These are phyloP conservation scores for Tillandsia fasciculata DNA, from an alignment of 176 grass and related monocot genomes.

Conservation along the genomic window DNA sequence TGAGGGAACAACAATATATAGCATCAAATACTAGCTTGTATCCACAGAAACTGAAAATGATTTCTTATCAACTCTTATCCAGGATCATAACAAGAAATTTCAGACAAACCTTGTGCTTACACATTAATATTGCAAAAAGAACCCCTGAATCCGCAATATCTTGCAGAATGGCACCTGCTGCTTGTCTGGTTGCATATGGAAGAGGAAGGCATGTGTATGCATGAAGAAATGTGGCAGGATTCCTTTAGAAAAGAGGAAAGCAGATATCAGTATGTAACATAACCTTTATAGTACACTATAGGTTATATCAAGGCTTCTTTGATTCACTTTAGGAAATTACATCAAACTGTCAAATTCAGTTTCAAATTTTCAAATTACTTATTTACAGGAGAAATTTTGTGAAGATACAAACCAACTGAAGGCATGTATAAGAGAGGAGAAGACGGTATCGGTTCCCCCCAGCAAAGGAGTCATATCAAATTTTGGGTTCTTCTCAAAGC, in stretches of 20 bases:
- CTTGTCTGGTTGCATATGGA: conserved; percentile 72
- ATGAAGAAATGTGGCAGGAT: conserved; percentile 96
- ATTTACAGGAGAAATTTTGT: background rate
- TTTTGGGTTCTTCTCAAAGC: conserved; percentile 98
- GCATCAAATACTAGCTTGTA: background rate
- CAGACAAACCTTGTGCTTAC: conserved; percentile 75
- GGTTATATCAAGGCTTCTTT: background rate
- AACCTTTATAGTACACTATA: background rate
- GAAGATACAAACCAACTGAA: conserved; percentile 65
- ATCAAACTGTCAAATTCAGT: background rate
- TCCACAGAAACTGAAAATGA: background rate
- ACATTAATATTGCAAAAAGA: conserved; percentile 90
- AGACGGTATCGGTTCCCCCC: conserved; percentile 84
- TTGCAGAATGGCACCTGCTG: conserved; percentile 75
- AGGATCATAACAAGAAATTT: conserved; percentile 5
- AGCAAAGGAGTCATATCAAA: conserved; percentile 89
- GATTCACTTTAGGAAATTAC: background rate
- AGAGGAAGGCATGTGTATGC: conserved; percentile 94
- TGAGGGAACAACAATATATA: background rate
- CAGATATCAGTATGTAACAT: background rate
- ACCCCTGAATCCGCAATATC: conserved; percentile 92
- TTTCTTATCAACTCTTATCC: background rate
- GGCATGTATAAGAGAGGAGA: conserved; percentile 80
- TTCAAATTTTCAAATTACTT: background rate
- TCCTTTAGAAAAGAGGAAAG: conserved; percentile 36